These are phyloP conservation scores for Umbelopsis sp. DNA, from an alignment of 371 early-diverging fungal genomes.

Conservation along the genomic window DNA sequence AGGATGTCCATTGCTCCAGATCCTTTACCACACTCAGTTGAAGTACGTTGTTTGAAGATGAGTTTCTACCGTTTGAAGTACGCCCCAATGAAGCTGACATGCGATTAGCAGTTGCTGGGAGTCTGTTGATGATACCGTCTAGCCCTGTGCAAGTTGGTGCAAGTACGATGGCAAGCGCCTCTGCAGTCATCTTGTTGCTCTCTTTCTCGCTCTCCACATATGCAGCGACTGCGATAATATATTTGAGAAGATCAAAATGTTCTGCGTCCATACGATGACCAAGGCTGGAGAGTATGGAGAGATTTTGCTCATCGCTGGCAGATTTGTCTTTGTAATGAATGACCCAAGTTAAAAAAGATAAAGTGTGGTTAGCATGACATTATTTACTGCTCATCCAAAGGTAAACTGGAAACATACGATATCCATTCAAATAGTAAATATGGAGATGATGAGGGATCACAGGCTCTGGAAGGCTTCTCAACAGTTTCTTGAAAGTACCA, in stretches of 20 bases:
- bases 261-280: slow-evolving; percentile 9
- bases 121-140: slow-evolving; percentile 1
- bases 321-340: not conserved
- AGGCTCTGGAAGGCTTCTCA: slow-evolving; percentile 1
- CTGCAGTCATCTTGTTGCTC: slow-evolving; percentile 9
- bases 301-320: slow-evolving; percentile 8
- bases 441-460: slow-evolving; percentile 2
- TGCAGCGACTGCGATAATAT: slow-evolving; percentile 1
- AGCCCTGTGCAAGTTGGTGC: slow-evolving; percentile 8
- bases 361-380: not conserved
- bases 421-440: slow-evolving; percentile 13
- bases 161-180: slow-evolving; percentile 7
- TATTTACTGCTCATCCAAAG: not conserved
- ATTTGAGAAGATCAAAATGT: slow-evolving; percentile 9
- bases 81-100: not conserved
- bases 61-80: not conserved
- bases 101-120: not conserved
- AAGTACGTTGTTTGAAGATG: not conserved
- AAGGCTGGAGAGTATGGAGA: not conserved
- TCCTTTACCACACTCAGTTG: slow-evolving; percentile 3
- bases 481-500: slow-evolving; percentile 3
- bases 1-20: slow-evolving; percentile 13
- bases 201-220: slow-evolving; percentile 2
- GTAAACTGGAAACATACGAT: not conserved
- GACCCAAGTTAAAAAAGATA: not conserved